Evolutionary conservation across 257 asterid species (phyloP), one percentile per base, ranked within the genome.

Genomic region (Solanum piurae): DNA sequence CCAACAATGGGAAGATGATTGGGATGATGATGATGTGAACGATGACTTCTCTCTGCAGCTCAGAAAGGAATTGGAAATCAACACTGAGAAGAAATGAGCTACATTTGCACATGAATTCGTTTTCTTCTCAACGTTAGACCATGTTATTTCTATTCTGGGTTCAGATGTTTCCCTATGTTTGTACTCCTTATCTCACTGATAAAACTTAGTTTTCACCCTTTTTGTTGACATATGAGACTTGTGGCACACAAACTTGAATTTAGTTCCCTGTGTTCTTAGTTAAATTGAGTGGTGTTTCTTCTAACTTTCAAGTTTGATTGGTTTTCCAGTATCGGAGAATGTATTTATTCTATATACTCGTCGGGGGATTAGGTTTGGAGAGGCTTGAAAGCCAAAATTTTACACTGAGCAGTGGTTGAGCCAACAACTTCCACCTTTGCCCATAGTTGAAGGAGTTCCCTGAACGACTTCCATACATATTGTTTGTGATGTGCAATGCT

Each of bases 1-100:
- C 34, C 99, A 94, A 88, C 98, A 96, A 87, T 96, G 99, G 99
- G 99, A 96, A 88, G 99, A 96, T 88, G 99, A 96, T 83, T 96
- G 98, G 98, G 99, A 96, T 91, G 99, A 96, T 76, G 99, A 96
- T 69, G 99, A 96, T 85, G 99, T 96, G 87, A 96, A 89, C 9
- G 98, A 96, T 89, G 99, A 96, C 90, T 96, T 96, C 92, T 96
- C 98, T 33, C 90, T 92, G 91, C 98, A 96, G 93, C 96, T 96
- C 88, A 93, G 92, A 92, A 93, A 91, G 92, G 98, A 96, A 89
- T 86, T 96, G 91, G 98, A 95, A 86, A 90, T 90, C 95, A 92
- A 90, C 90, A 79, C 91, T 44, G 98, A 93, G 92, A 94, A 96
- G 89, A 93, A 87, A 87, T 91, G 86, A 88, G 89, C 84, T 74